These are phyloP conservation scores for Backusella macrospora DNA, from an alignment of 192 early-diverging fungal species.

Conservation along the genomic window DNA sequence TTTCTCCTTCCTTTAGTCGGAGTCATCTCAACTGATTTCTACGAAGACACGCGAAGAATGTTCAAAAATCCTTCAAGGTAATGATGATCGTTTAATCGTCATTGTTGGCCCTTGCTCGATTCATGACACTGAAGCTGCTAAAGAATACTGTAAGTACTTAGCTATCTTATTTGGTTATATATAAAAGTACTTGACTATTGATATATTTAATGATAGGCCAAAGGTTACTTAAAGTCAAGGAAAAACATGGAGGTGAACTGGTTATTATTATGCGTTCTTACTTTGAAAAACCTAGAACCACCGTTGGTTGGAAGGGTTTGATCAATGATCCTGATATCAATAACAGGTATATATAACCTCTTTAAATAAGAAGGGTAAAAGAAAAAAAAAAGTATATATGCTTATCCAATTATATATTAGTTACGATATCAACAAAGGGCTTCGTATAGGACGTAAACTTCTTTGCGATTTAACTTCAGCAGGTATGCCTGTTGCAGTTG, in stretches of 20 bases:
- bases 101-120: slow-evolving; percentile 97
- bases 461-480: slow-evolving; percentile 77
- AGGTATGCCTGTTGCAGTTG: slow-evolving; percentile 86
- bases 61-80: slow-evolving; percentile 72
- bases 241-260: slow-evolving; percentile 73
- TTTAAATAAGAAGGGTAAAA: not conserved
- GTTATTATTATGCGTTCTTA: slow-evolving; percentile 95
- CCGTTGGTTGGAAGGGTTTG: slow-evolving; percentile 88
- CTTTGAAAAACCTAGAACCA: slow-evolving; percentile 98
- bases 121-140: slow-evolving; percentile 85
- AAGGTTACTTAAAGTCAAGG: slow-evolving; percentile 49
- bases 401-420: slow-evolving; percentile 34
- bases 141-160: slow-evolving; percentile 72
- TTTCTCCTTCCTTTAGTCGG: not conserved
- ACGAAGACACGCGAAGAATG: slow-evolving; percentile 61
- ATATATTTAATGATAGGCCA: not conserved
- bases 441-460: slow-evolving; percentile 82
- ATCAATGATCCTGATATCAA: slow-evolving; percentile 83
- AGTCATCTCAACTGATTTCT: slow-evolving; percentile 46
- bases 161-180: not conserved
- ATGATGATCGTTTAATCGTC: slow-evolving; percentile 87
- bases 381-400: not conserved
- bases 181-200: not conserved
- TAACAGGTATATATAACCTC: slow-evolving; percentile 42
- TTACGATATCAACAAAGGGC: slow-evolving; percentile 97